Evolutionary conservation across 495 filamentous ascomycete species (phyloP), one percentile per base, ranked within the genome.

Genomic region (Paragyromitra xinjiangensis): DNA sequence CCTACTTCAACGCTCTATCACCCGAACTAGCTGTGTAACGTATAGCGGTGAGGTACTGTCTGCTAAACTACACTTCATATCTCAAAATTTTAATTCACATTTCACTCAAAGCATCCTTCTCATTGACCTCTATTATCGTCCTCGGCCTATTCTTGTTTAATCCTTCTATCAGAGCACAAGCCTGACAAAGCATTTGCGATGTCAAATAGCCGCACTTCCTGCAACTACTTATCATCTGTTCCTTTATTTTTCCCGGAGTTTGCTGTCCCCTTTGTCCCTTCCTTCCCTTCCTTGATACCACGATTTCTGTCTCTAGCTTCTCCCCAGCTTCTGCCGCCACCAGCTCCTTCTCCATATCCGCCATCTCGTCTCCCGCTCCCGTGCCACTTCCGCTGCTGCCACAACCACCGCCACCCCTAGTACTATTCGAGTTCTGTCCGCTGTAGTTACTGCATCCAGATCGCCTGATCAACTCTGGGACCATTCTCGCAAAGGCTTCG

Each of bases 111-210:
- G 16, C 6, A 42, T 55, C 67, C 3, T 82, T 84, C 29, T 85
- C 80, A 40, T 86, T 86, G 55, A 91, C 83, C 75, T 89, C 87
- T 65, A 96, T 91, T 70, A 89, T 86, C 69, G 90, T 93, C 85
- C 91, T 92, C 24, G 95, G 91, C 44, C 94, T 85, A 80, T 92
- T 97, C 85, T 94, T 96, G 81, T 98, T 98, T 73, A 99, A 83
- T 0, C 92, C 93, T 76, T 98, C 94, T 12, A 99, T 88, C 19
- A 99, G 86, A 70, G 88, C 90, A 84, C 95, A 99, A 0, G 95
- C 95, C 84, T 99, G 96, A 84, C 95, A 99, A 53, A 97, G 88
- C n/a, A 88, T 87, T 83, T 98, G 95, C 81, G 94, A 97, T 0
- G 95, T 97, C 82, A 99, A 91, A 81, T 99, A 99, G 11, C 95